Evolutionary conservation across 805 yeast species (phyloP), one percentile per base, ranked within the genome.

Genomic region (Maudiozyma bulderi): DNA sequence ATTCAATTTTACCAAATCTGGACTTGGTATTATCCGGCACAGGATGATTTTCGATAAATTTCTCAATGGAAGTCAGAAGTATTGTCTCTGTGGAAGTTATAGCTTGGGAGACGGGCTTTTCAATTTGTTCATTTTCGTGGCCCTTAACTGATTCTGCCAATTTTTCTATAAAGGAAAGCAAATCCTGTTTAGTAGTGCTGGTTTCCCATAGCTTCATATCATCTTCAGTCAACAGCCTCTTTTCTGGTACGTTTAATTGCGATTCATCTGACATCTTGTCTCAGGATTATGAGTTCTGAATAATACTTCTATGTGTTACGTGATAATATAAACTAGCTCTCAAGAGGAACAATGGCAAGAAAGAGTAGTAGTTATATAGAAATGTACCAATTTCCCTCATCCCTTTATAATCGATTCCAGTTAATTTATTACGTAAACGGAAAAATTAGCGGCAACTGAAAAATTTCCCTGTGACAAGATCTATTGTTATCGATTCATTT

Each of bases 1-100:
- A 93, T 64, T 93, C 98, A 8, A 80, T 72, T 62, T 93, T 93
- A 6, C 99, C 99, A 64, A 93, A 93, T 50, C 99, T 72, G 8
- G 95, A 82, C 0, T 72, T 64, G 3, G 74, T 73, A 3, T 28
- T 30, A 31, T 79, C 69, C 0, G 71, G 64, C 0, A 95, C 89
- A 0, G 97, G 96, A 61, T 82, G 77, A 1, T 59, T 54, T 0
- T 72, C 73, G 1, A 84, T 73, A 0, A 78, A 61, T 0, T 35
- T 50, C 2, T 66, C 64, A 0, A 89, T 75, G 1, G 67, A 58
- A 9, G 73, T 73, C 13, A 91, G 62, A 0, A 80, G 46, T 10
- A 39, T 26, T 0, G 47, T 51, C 28, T 75, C 50, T 5, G 83
- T 50, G 0, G 65, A 52, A 1, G 58, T 51, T 1, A 75, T 64